Percentiles rank a stretch among this genome's conserved stretches.
phyloP scores from a whole-genome alignment of 192 early-diverging fungal genomes.

The Coemansia sp. region DNA sequence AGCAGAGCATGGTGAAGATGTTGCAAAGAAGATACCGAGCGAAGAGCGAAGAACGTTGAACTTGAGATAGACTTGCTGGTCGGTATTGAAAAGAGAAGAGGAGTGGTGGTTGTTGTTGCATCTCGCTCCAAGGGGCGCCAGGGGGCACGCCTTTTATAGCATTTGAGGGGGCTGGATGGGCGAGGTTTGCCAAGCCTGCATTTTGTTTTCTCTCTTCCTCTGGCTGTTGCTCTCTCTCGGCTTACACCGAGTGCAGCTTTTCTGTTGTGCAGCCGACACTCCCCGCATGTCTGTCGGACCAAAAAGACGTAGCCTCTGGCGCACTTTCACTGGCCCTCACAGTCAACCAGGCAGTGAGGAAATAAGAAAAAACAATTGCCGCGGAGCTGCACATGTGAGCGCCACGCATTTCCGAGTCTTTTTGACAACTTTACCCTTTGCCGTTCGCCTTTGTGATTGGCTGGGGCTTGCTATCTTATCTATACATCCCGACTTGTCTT shows the following conservation, averaged over 20 bases:
- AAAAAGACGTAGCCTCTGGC: no score
- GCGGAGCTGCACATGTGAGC: neutral
- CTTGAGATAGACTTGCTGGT: neutral
- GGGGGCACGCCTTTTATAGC: neutral
- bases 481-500: neutral
- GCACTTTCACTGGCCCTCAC: neutral
- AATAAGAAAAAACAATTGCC: neutral
- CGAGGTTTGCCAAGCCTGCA: neutral
- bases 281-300: no score
- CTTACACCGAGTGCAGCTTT: neutral
- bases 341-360: neutral
- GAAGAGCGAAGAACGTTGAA: neutral
- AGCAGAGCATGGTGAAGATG: neutral
- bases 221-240: no score
- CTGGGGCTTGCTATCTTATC: neutral
- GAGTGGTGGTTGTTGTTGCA: neutral
- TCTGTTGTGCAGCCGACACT: neutral
- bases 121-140: neutral
- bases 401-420: neutral
- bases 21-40: neutral
- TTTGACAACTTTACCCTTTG: neutral
- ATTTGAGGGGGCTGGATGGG: neutral
- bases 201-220: neutral
- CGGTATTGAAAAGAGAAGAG: neutral
- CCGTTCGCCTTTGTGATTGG: neutral